Percentiles rank a stretch among this genome's conserved stretches.
Evolutionary conservation across 768 basidiomycete species (phyloP).

Genomic region (Pleurotus giganteus): DNA sequence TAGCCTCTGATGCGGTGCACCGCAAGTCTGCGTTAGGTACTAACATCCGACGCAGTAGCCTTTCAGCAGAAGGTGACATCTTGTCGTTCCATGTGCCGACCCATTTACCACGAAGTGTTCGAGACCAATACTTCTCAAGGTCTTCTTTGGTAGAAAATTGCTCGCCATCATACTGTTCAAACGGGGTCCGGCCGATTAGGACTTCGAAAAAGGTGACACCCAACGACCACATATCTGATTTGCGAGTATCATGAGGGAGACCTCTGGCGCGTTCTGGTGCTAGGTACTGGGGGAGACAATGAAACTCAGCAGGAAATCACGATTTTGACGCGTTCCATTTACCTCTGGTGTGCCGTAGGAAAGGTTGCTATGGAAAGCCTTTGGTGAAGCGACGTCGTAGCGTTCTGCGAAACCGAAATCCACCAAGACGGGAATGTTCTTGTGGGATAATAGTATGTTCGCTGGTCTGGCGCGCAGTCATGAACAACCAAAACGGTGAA

Average conservation of each 20-base stretch:
- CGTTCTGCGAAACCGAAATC: slow-evolving; percentile 97
- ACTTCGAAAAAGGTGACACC: slow-evolving; percentile 95
- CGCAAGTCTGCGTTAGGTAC: slow-evolving; percentile 80
- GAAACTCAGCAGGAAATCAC: neutral
- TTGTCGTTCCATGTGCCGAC: slow-evolving; percentile 67
- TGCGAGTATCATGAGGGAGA: slow-evolving; percentile 88
- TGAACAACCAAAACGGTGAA: slow-evolving; percentile 2
- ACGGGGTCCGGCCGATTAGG: slow-evolving; percentile 88
- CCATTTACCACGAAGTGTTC: slow-evolving; percentile 88
- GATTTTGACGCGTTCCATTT: slow-evolving; percentile 13
- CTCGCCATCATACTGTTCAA: slow-evolving; percentile 79
- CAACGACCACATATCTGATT: slow-evolving; percentile 86
- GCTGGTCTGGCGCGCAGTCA: slow-evolving; percentile 59
- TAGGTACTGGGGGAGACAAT: slow-evolving; percentile 63
- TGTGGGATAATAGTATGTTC: slow-evolving; percentile 82
- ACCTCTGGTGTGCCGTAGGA: slow-evolving; percentile 93
- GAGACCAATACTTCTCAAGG: slow-evolving; percentile 81
- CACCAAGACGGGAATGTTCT: slow-evolving; percentile 83
- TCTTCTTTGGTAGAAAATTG: slow-evolving; percentile 77
- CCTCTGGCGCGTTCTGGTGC: slow-evolving; percentile 91
- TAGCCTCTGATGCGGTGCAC: slow-evolving; percentile 64
- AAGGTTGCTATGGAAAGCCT: slow-evolving; percentile 79
- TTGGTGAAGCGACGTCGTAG: slow-evolving; percentile 61
- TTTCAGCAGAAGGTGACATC: slow-evolving; percentile 64
- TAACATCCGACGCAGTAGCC: slow-evolving; percentile 73